Conservation (phyloP, 768 basidiomycete genomes). For the Rhodocollybia butyracea region DNA sequence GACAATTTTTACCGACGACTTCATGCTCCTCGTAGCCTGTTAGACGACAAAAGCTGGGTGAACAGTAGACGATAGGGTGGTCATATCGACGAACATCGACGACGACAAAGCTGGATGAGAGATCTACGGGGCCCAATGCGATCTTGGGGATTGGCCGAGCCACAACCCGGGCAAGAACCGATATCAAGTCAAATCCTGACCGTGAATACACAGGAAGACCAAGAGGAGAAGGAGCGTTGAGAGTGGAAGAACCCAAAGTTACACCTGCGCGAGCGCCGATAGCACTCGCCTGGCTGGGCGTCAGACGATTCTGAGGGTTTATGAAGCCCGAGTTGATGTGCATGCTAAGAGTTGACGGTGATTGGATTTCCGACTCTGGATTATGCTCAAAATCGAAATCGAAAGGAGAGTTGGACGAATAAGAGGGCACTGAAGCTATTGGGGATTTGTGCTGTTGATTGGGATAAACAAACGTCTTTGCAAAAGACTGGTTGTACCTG, state of each 20-base stretch:
- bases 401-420: slow-evolving; percentile 19
- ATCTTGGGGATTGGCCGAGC: slow-evolving; percentile 72
- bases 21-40: slow-evolving; percentile 76
- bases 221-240: slow-evolving; percentile 28
- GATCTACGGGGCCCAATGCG: slow-evolving; percentile 85
- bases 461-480: background rate
- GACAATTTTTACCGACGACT: slow-evolving; percentile 87
- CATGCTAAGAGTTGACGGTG: slow-evolving; percentile 4
- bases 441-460: background rate
- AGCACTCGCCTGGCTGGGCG: background rate
- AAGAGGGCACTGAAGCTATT: background rate
- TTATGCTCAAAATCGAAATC: slow-evolving; percentile 16
- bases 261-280: slow-evolving; percentile 2
- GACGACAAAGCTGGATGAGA: slow-evolving; percentile 90
- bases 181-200: slow-evolving; percentile 88
- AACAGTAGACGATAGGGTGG: slow-evolving; percentile 87
- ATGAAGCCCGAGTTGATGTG: slow-evolving; percentile 7
- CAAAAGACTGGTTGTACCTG: slow-evolving; percentile 1
- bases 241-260: background rate
- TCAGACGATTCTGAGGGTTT: slow-evolving; percentile 1
- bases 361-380: slow-evolving; percentile 1
- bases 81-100: slow-evolving; percentile 82
- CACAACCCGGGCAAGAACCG: slow-evolving; percentile 75
- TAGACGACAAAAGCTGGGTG: slow-evolving; percentile 74
- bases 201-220: slow-evolving; percentile 75